Percentiles rank a stretch among this genome's conserved stretches.
phyloP scores from a whole-genome alignment of 1,284 basidiomycete species.

The Gymnopus androsaceus region DNA sequence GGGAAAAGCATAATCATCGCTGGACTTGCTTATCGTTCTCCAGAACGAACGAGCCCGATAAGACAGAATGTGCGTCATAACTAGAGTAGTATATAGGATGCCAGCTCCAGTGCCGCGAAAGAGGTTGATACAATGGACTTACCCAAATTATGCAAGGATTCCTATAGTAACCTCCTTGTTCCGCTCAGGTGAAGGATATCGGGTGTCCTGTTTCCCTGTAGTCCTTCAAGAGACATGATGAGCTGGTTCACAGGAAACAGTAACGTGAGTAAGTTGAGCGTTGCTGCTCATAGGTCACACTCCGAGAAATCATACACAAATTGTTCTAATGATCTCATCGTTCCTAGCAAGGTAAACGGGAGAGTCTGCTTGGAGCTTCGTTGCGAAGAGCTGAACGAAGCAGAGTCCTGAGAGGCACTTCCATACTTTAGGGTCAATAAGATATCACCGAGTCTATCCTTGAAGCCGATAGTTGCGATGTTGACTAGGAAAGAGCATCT shows the following conservation, averaged over 20 bases:
- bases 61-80: slow-evolving; percentile 48
- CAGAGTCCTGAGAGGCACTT: too few relatives aligned
- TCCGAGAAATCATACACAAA: too few relatives aligned
- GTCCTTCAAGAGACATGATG: slow-evolving; percentile 8
- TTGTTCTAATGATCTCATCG: too few relatives aligned
- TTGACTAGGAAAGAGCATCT: too few relatives aligned
- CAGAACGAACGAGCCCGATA: slow-evolving; percentile 47
- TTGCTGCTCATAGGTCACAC: too few relatives aligned
- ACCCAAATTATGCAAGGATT: slow-evolving; percentile 48
- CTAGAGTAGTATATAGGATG: slow-evolving; percentile 24
- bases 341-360: too few relatives aligned
- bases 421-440: too few relatives aligned
- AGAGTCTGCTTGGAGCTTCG: too few relatives aligned
- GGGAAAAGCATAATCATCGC: slow-evolving; percentile 51
- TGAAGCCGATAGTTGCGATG: too few relatives aligned
- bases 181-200: slow-evolving; percentile 42
- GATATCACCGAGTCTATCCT: too few relatives aligned
- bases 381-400: too few relatives aligned
- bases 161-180: slow-evolving; percentile 43
- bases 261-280: neutral
- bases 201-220: slow-evolving; percentile 41
- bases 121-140: slow-evolving; percentile 8
- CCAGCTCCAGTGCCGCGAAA: neutral
- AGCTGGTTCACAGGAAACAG: neutral
- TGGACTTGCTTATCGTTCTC: slow-evolving; percentile 45